Evolutionary conservation across 805 yeast species (phyloP).

Genomic region (Sugiyamaella valdiviana): DNA sequence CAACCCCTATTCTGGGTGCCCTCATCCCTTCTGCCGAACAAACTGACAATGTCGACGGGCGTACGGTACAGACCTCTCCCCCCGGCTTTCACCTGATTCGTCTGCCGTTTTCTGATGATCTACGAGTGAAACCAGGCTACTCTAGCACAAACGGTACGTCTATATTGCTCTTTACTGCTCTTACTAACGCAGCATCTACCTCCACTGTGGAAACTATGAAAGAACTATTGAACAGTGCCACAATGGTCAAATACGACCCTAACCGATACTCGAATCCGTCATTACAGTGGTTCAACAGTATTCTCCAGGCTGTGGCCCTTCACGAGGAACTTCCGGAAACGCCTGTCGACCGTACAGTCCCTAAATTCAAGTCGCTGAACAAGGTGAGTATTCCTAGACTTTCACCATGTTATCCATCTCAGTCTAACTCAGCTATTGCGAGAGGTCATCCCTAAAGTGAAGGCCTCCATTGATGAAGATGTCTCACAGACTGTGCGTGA

Average conservation of each 20-base stretch:
- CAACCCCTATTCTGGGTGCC: slow-evolving; percentile 53
- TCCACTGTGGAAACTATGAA: slow-evolving; percentile 25
- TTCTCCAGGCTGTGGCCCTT: slow-evolving; percentile 58
- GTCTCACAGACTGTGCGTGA: neutral
- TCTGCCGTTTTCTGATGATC: slow-evolving; percentile 70
- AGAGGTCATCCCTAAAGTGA: neutral
- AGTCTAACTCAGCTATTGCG: neutral
- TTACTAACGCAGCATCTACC: slow-evolving; percentile 20
- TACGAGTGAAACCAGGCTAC: slow-evolving; percentile 53
- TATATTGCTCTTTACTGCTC: neutral
- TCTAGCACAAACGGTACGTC: neutral
- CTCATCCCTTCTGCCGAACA: slow-evolving; percentile 47
- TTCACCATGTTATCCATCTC: too few relatives aligned
- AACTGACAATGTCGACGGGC: slow-evolving; percentile 17
- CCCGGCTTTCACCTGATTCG: slow-evolving; percentile 67
- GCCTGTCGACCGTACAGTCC: slow-evolving; percentile 22
- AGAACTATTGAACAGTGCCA: slow-evolving; percentile 37
- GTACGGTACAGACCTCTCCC: slow-evolving; percentile 37
- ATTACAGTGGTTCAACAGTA: slow-evolving; percentile 58
- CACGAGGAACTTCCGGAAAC: slow-evolving; percentile 43
- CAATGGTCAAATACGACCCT: slow-evolving; percentile 47
- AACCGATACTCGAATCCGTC: slow-evolving; percentile 52
- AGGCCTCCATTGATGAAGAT: neutral
- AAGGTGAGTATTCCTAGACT: slow-evolving; percentile 1
- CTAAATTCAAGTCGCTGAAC: slow-evolving; percentile 25